Percentiles rank a stretch among this genome's conserved stretches.
Conservation (phyloP, 129 eudicot species). For the Flaveria brownii region DNA sequence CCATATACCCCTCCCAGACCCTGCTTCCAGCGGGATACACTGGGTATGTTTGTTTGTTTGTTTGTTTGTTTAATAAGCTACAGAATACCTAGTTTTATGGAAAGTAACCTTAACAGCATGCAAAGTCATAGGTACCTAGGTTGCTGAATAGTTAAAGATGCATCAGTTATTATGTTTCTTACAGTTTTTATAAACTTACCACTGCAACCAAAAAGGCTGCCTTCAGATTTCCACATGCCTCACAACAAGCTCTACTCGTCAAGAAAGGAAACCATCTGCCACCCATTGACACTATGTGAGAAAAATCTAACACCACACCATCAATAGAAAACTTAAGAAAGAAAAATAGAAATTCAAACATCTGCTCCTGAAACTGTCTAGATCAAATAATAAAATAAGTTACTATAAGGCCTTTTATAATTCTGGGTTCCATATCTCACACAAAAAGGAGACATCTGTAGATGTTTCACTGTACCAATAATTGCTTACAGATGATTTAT, state of each 20-base stretch:
- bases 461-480: background rate
- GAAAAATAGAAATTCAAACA: background rate
- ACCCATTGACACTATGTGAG: slow-evolving; percentile 7
- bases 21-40: too few relatives aligned
- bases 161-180: background rate
- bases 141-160: background rate
- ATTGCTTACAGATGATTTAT: too few relatives aligned
- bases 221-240: slow-evolving; percentile 91
- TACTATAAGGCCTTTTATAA: background rate
- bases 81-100: too few relatives aligned
- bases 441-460: background rate
- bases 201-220: slow-evolving; percentile 96
- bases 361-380: background rate
- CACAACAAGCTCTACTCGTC: slow-evolving; percentile 82
- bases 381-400: background rate
- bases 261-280: slow-evolving; percentile 94
- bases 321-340: background rate
- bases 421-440: background rate
- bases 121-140: background rate
- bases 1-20: too few relatives aligned
- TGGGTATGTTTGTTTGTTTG: too few relatives aligned
- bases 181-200: slow-evolving; percentile 45
- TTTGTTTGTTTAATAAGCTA: too few relatives aligned
- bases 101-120: too few relatives aligned
- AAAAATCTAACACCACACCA: slow-evolving; percentile 6